Evolutionary conservation across 1,139 yeast species (phyloP).

Genomic region (Nakaseomyces delphensis): DNA sequence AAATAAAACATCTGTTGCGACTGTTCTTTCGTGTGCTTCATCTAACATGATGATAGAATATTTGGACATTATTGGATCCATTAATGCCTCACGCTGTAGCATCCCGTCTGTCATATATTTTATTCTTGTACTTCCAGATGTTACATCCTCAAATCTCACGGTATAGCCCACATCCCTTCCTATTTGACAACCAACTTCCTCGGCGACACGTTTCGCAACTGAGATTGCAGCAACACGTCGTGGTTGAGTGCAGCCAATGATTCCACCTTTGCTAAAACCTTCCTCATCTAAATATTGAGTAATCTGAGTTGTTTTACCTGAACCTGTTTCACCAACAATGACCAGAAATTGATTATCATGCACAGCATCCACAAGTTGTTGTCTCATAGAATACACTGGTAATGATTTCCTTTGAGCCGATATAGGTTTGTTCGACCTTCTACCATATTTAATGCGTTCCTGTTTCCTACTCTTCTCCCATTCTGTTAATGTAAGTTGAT

Average conservation of each 20-base stretch:
- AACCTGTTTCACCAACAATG: conserved; percentile 95
- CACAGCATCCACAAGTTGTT: conserved; percentile 55
- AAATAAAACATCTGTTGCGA: conserved; percentile 87
- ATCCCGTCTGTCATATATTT: conserved; percentile 95
- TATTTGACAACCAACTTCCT: conserved; percentile 62
- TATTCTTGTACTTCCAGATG: conserved; percentile 54
- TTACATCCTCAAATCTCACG: conserved; percentile 74
- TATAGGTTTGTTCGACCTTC: conserved; percentile 41
- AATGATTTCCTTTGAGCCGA: conserved; percentile 61
- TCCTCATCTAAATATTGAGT: conserved; percentile 84
- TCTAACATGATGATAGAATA: conserved; percentile 85
- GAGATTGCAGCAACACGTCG: conserved; percentile 93
- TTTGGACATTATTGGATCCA: conserved; percentile 61
- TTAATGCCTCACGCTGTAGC: conserved; percentile 73
- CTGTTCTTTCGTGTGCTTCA: conserved; percentile 94
- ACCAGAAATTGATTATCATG: conserved; percentile 63
- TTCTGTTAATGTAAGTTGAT: conserved; percentile 33
- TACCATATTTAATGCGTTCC: conserved; percentile 44
- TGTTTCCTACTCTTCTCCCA: conserved; percentile 44
- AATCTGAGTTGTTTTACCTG: conserved; percentile 92
- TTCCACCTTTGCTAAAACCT: conserved; percentile 53
- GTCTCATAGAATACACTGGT: conserved; percentile 66
- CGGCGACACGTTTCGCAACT: conserved; percentile 86
- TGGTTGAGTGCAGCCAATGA: conserved; percentile 91
- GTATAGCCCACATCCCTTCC: conserved; percentile 85